These are phyloP conservation scores for Quercus tomentella DNA, from an alignment of 331 rosid species.

Conservation along the genomic window DNA sequence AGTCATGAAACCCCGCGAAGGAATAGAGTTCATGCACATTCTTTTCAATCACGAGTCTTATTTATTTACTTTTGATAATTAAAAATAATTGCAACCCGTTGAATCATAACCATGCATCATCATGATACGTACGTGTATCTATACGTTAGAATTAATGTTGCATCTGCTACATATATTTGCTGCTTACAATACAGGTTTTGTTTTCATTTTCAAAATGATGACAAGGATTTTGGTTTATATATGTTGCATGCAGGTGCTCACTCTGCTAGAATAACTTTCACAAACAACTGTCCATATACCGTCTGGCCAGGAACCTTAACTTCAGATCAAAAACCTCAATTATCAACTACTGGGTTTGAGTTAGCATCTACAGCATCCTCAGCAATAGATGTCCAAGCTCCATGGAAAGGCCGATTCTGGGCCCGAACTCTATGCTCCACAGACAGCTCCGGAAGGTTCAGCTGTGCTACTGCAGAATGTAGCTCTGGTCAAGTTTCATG, in stretches of 20 bases:
- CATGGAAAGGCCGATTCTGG: conserved; percentile 36
- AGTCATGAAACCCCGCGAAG: too few relatives aligned
- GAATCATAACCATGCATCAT: too few relatives aligned
- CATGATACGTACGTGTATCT: too few relatives aligned
- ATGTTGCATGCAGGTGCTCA: neutral
- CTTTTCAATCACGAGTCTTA: too few relatives aligned
- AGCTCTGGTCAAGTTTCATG: conserved; percentile 12
- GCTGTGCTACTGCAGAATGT: conserved; percentile 20
- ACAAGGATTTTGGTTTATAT: neutral
- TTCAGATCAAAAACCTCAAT: neutral
- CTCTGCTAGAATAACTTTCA: neutral
- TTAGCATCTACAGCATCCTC: neutral
- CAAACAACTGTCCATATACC: neutral
- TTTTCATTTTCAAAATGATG: too few relatives aligned
- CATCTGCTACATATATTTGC: too few relatives aligned
- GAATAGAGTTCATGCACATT: too few relatives aligned
- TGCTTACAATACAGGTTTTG: too few relatives aligned
- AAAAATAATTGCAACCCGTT: too few relatives aligned
- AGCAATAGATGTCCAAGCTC: neutral
- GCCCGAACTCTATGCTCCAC: conserved; percentile 26
- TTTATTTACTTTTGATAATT: too few relatives aligned
- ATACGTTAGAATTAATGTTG: too few relatives aligned
- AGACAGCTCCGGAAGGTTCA: conserved; percentile 4
- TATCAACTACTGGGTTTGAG: neutral
- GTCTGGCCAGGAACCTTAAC: neutral